Evolutionary conservation across 306 rosid genomes (phyloP).

Genomic region (Notholithocarpus densiflorus): DNA sequence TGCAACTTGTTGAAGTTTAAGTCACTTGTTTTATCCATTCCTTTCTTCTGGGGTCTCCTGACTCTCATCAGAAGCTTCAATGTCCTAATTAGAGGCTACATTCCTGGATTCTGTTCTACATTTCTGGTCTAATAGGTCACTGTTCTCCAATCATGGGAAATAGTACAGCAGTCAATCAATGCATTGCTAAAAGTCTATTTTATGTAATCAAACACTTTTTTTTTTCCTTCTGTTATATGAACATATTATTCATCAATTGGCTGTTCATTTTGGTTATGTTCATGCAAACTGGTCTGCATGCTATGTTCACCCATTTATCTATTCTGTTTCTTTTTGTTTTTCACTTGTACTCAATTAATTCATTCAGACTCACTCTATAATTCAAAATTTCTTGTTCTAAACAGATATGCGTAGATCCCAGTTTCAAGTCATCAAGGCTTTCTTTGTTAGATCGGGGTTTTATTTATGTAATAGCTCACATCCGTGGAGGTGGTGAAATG

Average conservation of each 20-base stretch:
- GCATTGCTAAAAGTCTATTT: neutral
- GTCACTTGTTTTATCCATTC: neutral
- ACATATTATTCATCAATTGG: slow-evolving; percentile 4
- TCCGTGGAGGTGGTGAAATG: slow-evolving; percentile 98
- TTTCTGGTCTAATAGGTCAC: neutral
- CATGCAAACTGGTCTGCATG: slow-evolving; percentile 12
- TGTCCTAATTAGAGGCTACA: neutral
- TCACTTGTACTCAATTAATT: slow-evolving; percentile 5
- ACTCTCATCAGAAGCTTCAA: neutral
- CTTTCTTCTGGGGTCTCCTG: neutral
- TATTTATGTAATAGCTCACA: slow-evolving; percentile 82
- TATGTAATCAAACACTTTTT: neutral
- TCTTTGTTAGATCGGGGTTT: slow-evolving; percentile 90
- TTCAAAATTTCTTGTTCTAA: slow-evolving; percentile 23
- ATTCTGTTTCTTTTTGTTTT: neutral
- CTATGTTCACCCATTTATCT: slow-evolving; percentile 17
- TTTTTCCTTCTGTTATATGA: slow-evolving; percentile 3
- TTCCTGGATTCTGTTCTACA: neutral
- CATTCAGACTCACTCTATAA: slow-evolving; percentile 8
- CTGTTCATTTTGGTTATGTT: slow-evolving; percentile 11
- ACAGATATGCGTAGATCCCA: slow-evolving; percentile 73
- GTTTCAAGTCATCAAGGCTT: slow-evolving; percentile 72
- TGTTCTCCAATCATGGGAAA: neutral
- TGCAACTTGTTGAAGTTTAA: neutral
- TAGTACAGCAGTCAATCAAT: neutral